Evolutionary conservation across 345 rosid genomes (phyloP).

Genomic region (Zanthoxylum bungeanum): DNA sequence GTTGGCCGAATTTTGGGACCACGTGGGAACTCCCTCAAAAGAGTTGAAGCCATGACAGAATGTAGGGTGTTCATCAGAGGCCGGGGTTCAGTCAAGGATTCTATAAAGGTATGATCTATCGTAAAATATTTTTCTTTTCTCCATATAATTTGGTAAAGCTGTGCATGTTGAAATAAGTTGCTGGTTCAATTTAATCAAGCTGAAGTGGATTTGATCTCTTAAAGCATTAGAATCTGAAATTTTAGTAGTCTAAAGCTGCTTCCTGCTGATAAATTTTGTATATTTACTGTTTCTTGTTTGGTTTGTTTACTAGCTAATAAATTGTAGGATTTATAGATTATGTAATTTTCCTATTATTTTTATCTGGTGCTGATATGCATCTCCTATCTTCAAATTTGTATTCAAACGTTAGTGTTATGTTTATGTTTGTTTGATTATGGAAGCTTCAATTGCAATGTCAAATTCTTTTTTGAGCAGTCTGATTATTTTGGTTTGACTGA

Average conservation of each 20-base stretch:
- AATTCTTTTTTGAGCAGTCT: neutral
- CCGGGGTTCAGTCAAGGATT: conserved; percentile 87
- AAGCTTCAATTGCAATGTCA: neutral
- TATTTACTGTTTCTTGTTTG: neutral
- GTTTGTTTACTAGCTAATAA: neutral
- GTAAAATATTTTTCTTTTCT: neutral
- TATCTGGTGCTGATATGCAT: neutral
- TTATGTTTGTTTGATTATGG: neutral
- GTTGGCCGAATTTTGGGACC: conserved; percentile 96
- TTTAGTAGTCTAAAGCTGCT: conserved; percentile 8
- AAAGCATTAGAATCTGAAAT: neutral
- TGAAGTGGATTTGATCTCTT: conserved; percentile 8
- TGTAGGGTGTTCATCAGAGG: conserved; percentile 93
- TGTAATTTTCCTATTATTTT: neutral
- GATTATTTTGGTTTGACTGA: neutral
- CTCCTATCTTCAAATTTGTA: neutral
- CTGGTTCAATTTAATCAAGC: neutral
- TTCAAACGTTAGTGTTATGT: neutral
- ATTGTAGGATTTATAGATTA: neutral
- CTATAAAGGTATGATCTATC: conserved; percentile 57
- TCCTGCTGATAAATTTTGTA: neutral
- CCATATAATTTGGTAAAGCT: conserved; percentile 1
- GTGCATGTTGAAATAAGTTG: neutral
- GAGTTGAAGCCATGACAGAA: conserved; percentile 78
- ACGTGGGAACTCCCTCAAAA: conserved; percentile 94